phyloP scores from a whole-genome alignment of 2,329 filamentous ascomycete genomes.

The Trichocomaceae sp. region DNA sequence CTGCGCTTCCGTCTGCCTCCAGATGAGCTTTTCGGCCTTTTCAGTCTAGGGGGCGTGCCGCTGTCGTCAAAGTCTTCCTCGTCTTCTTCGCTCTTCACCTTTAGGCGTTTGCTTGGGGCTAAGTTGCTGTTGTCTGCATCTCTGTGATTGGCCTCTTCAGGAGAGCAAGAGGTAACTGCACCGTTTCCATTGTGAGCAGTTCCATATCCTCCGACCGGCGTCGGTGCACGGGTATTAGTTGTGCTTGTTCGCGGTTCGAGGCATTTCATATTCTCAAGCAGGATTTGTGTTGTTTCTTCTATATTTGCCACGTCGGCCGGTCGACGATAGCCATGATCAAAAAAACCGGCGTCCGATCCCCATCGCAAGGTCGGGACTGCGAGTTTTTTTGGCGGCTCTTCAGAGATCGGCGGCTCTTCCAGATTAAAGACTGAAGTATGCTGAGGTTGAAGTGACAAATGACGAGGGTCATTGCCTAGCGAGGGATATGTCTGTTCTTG shows the following conservation, averaged over 20 bases:
- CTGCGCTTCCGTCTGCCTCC: conserved; percentile 26
- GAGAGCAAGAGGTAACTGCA: conserved; percentile 10
- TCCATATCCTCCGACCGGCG: conserved; percentile 37
- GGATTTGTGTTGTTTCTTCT: conserved; percentile 51
- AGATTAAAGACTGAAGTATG: conserved; percentile 35
- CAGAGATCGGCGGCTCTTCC: conserved; percentile 25
- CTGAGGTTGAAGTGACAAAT: conserved; percentile 25
- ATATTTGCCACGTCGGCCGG: conserved; percentile 51
- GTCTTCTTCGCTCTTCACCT: conserved; percentile 33
- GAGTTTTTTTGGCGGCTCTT: conserved; percentile 33
- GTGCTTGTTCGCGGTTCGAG: conserved; percentile 54
- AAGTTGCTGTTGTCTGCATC: conserved; percentile 22
- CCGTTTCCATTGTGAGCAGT: conserved; percentile 12
- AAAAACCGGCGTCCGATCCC: conserved; percentile 64
- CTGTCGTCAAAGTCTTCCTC: conserved; percentile 35
- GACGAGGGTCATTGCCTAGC: conserved; percentile 15
- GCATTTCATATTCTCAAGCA: conserved; percentile 52
- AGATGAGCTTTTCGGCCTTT: conserved; percentile 44
- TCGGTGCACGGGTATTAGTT: conserved; percentile 54
- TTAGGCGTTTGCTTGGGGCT: conserved; percentile 29
- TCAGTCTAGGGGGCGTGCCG: conserved; percentile 32
- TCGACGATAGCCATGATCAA: conserved; percentile 54
- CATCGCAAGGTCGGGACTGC: conserved; percentile 49
- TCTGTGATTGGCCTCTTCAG: conserved; percentile 13
- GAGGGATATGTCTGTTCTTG: conserved; percentile 15